Evolutionary conservation across 345 rosid species (phyloP).

Genomic region (Salix brachista): DNA sequence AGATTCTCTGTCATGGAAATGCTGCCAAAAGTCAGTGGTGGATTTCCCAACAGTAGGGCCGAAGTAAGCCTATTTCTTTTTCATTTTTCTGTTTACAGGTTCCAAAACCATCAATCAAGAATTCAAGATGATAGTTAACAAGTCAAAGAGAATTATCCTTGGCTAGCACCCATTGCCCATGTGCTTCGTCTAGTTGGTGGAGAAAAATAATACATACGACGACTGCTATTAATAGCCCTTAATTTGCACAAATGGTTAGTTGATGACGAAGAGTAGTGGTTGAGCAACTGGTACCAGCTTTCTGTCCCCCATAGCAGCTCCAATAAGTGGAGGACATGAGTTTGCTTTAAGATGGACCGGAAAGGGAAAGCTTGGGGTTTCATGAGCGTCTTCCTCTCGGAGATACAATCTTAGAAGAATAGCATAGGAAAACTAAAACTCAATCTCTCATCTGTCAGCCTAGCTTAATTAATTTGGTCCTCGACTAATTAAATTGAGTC

Average conservation of each 20-base stretch:
- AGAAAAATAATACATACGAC: not conserved
- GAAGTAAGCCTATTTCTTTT: not conserved
- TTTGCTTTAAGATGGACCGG: not conserved
- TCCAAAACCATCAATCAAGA: not conserved
- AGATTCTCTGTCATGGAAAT: conserved; percentile 5
- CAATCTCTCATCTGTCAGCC: not conserved
- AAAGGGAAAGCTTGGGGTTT: not conserved
- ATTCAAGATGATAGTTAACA: not conserved
- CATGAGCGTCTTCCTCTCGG: not conserved
- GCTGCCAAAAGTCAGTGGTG: not conserved
- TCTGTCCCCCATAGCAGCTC: not conserved
- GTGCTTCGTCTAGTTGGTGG: not conserved
- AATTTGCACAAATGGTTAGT: not conserved
- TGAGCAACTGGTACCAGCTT: not conserved
- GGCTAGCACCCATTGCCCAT: not conserved
- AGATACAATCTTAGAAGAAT: not conserved
- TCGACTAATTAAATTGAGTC: not conserved
- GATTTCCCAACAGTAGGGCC: not conserved
- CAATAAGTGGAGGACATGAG: not conserved
- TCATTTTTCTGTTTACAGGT: not conserved
- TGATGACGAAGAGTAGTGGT: not conserved
- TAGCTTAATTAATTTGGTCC: not conserved
- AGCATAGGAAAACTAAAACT: not conserved
- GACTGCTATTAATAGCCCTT: not conserved
- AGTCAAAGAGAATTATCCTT: not conserved